Evolutionary conservation across 2,329 filamentous ascomycete genomes (phyloP).

Genomic region (Trichophyton simii): DNA sequence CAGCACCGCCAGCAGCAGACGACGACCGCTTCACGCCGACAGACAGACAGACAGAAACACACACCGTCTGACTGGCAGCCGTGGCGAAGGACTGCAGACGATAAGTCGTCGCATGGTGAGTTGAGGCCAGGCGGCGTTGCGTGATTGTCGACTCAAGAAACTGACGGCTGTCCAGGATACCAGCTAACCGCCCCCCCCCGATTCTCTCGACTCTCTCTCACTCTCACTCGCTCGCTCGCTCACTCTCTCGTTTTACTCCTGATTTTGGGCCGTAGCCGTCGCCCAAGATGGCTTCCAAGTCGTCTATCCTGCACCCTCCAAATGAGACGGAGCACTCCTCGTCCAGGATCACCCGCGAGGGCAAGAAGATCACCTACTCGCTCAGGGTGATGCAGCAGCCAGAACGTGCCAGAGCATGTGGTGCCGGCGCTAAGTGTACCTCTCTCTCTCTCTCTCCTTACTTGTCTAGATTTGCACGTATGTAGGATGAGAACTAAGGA

Average conservation of each 20-base stretch:
- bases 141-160: background rate
- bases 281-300: constrained; percentile 35
- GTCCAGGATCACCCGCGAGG: constrained; percentile 55
- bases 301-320: constrained; percentile 26
- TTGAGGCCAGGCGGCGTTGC: background rate
- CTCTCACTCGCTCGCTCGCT: background rate
- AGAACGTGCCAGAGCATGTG: constrained; percentile 85
- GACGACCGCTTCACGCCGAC: too few species aligned
- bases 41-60: too few species aligned
- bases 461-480: too few species aligned
- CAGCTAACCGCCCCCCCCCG: background rate
- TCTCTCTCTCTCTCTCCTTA: background rate
- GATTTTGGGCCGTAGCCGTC: constrained; percentile 8
- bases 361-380: constrained; percentile 65
- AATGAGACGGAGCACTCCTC: constrained; percentile 45
- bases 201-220: background rate
- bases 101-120: background rate
- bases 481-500: background rate
- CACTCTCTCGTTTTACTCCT: background rate
- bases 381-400: constrained; percentile 87
- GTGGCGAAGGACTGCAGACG: background rate
- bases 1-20: too few species aligned
- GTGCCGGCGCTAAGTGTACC: constrained; percentile 82
- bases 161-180: background rate
- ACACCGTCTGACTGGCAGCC: too few species aligned